Evolutionary conservation across 345 rosid species (phyloP), one percentile per base, ranked within the genome.

Genomic region (Lepidium didymum): DNA sequence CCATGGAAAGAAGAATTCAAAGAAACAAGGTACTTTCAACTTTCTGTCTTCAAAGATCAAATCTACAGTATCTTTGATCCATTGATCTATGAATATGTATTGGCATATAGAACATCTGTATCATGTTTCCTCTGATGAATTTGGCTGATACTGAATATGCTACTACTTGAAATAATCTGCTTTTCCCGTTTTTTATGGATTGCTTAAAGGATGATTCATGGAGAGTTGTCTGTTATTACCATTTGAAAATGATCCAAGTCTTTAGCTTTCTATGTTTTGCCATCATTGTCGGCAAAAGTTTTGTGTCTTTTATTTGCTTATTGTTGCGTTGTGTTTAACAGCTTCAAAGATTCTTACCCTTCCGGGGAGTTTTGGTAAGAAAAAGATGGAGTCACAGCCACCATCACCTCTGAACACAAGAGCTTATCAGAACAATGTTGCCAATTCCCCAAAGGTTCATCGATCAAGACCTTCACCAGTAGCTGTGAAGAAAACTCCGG

Each of bases 291-390:
- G 5, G 7, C 6, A 6, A 19, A 66, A 33, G 35, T 3, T 29
- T 29, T 70, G 59, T 31, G 12, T 38, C 10, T 14, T 65, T 43
- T 34, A 2, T 58, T 36, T 15, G 21, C 64, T 67, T 3, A 68
- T 67, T 66, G 14, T 67, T 68, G 59, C 13, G 19, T 19, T 34
- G 46, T 12, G 63, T 71, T 15, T 77, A 50, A 57, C 82, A 84
- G 96, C 87, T 44, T 78, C 88, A 49, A 56, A 72, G 76, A 40
- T 59, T 62, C 66, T 80, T 74, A 85, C 75, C n/a, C 68, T 75
- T 43, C 57, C 88, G 6, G 71, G 81, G 62, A 88, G 92, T 83
- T 80, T 85, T 18, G 86, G 86, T 60, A 81, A 78, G 80, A 84
- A 80, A 72, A 81, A 88, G 81, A 80, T 79, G 37, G 88, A 69